Evolutionary conservation across 164 flowering plant species (phyloP), one percentile per base, ranked within the genome.

Genomic region (Umbellularia californica): DNA sequence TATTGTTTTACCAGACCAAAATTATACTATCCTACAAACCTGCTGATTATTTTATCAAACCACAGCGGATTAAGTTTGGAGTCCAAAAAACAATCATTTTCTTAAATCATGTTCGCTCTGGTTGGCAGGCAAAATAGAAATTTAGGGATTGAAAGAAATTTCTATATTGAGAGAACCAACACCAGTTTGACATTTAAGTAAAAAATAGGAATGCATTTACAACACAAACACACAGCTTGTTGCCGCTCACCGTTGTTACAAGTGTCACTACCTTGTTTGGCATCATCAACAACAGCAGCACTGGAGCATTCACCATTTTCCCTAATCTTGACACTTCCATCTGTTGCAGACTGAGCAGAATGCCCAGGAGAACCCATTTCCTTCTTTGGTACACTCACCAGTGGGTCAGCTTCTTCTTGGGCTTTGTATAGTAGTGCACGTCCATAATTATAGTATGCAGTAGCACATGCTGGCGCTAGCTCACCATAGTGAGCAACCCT

Each of bases 361-460:
- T 77, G 83, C 72, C 81, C 81, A 33, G 69, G 73, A 30, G 90
- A 75, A 72, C 73, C 82, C 41, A 77, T 73, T 50, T 89, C 94
- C 82, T 89, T 90, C 84, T 92, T 90, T 1, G 95, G 95, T 70
- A 88, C 83, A 68, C 81, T 27, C 68, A 73, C 97, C 72, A 94
- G 75, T 14, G 97, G 97, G 84, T 96, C 98, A 77, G 94, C 84
- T 81, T 94, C 97, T 63, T 92, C 98, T 80, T 96, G 98, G 23
- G 97, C 97, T 85, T 94, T 94, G 78, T 88, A 84, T 50, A 96
- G 84, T 80, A 94, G 77, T 0, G 98, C 97, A 84, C 88, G 79
- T 28, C 99, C 99, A 84, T 88, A 94, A 73, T 90, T 88, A 74
- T 88, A 91, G 83, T 92, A 96, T 7, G 90, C 81, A 66, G 70